These are phyloP conservation scores for Tilletiaria anomala DNA, from an alignment of 1,284 basidiomycete species.

Conservation along the genomic window DNA sequence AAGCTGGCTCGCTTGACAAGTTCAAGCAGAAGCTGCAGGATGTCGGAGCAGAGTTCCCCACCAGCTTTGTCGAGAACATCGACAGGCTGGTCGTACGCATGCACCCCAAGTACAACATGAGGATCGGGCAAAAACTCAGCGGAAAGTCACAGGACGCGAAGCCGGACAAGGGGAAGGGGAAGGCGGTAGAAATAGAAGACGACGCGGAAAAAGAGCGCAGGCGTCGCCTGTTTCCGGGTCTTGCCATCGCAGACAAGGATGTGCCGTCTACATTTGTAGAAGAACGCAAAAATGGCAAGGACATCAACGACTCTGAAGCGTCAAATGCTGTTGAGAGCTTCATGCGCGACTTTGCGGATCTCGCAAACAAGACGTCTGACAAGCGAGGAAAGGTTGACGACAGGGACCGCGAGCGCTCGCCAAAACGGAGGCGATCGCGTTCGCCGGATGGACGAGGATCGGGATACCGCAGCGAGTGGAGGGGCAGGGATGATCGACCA, in stretches of 20 bases:
- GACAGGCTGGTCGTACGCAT: slow-evolving; percentile 85
- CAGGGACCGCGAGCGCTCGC: slow-evolving; percentile 30
- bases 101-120: slow-evolving; percentile 80
- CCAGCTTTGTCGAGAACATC: slow-evolving; percentile 76
- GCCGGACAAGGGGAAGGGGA: slow-evolving; percentile 36
- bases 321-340: slow-evolving; percentile 75
- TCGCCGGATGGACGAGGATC: slow-evolving; percentile 4
- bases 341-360: slow-evolving; percentile 59
- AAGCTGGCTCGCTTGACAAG: slow-evolving; percentile 57
- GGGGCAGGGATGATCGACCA: slow-evolving; percentile 11
- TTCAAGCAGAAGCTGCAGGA: slow-evolving; percentile 73
- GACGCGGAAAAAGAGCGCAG: slow-evolving; percentile 55
- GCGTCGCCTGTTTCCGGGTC: slow-evolving; percentile 74
- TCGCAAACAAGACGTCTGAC: slow-evolving; percentile 45
- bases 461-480: slow-evolving; percentile 1
- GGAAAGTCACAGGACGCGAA: too few species aligned
- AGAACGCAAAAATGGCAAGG: too few species aligned
- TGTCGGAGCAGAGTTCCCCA: slow-evolving; percentile 71
- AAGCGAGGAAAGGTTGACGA: slow-evolving; percentile 5
- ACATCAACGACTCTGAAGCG: too few species aligned
- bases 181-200: slow-evolving; percentile 37
- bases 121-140: slow-evolving; percentile 9
- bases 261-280: too few species aligned
- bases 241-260: slow-evolving; percentile 64
- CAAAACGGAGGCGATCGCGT: slow-evolving; percentile 5